Conservation (phyloP, 1,139 yeast species). For the Geotrichum cucujoidarum region DNA sequence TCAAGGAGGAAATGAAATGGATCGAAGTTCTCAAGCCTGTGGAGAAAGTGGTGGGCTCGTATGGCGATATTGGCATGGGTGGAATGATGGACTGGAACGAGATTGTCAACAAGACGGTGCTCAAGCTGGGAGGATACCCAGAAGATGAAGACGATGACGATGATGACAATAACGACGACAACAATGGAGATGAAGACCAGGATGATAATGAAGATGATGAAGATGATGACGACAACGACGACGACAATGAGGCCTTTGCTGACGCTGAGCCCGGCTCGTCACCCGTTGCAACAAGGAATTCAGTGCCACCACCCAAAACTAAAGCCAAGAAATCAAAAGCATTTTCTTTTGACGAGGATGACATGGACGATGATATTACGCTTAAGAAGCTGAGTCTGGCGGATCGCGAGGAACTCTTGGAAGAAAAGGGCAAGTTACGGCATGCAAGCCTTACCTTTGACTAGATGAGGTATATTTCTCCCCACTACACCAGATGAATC, state of each 20-base stretch:
- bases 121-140: conserved; percentile 84
- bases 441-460: conserved; percentile 7
- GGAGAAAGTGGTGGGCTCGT: conserved; percentile 84
- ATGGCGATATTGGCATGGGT: conserved; percentile 92
- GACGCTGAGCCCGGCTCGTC: conserved; percentile 20
- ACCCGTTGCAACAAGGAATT: neutral
- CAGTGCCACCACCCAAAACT: too few species aligned
- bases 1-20: conserved; percentile 86
- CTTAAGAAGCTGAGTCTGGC: conserved; percentile 22
- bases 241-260: conserved; percentile 44
- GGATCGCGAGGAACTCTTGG: conserved; percentile 18
- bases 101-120: conserved; percentile 76
- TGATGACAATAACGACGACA: conserved; percentile 54
- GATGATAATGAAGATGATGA: conserved; percentile 37
- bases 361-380: conserved; percentile 20
- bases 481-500: too few species aligned
- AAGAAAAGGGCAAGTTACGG: conserved; percentile 3
- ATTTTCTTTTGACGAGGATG: conserved; percentile 19
- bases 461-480: neutral
- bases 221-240: conserved; percentile 42
- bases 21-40: conserved; percentile 82
- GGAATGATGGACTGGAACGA: conserved; percentile 97
- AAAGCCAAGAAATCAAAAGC: conserved; percentile 23
- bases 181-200: conserved; percentile 45
- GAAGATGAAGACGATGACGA: conserved; percentile 79